A percentile compares a stretch with the other conserved stretches of the same genome.
These are phyloP conservation scores for Funneliformis geosporum DNA, from an alignment of 192 early-diverging fungal species.

Conservation along the genomic window DNA sequence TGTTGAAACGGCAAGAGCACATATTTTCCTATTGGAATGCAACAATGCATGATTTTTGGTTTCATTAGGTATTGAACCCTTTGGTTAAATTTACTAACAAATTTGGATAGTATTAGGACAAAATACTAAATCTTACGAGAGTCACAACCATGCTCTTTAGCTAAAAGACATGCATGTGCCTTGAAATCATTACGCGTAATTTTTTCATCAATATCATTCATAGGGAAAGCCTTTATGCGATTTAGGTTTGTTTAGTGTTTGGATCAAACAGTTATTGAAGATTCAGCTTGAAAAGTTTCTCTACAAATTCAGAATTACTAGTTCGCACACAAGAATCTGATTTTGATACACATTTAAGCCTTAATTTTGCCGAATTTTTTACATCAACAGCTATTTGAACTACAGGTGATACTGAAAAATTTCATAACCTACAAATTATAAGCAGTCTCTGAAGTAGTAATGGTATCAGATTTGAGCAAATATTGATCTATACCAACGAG, in stretches of 20 bases:
- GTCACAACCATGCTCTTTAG: constrained; percentile 89
- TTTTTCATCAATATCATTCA: constrained; percentile 83
- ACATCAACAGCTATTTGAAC: constrained; percentile 94
- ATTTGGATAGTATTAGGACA: constrained; percentile 88
- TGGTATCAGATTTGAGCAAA: constrained; percentile 90
- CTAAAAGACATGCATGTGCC: constrained; percentile 84
- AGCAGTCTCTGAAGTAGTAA: constrained; percentile 86
- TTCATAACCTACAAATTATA: constrained; percentile 99
- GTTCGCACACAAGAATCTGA: constrained; percentile 96
- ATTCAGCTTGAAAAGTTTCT: constrained; percentile 90
- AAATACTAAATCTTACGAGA: constrained; percentile 96
- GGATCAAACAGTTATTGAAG: constrained; percentile 75
- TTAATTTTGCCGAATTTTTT: constrained; percentile 98
- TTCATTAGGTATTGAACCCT: constrained; percentile 98
- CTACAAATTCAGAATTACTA: constrained; percentile 86
- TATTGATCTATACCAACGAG: constrained; percentile 99
- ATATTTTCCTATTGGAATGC: constrained; percentile 96
- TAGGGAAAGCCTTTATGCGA: constrained; percentile 90
- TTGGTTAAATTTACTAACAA: constrained; percentile 91
- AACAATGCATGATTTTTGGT: constrained; percentile 97
- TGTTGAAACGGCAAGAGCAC: constrained; percentile 96
- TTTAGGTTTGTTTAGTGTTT: constrained; percentile 99
- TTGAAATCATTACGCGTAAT: constrained; percentile 92
- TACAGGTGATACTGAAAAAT: constrained; percentile 99
- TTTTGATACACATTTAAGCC: constrained; percentile 99